Percentiles rank a stretch among this genome's conserved stretches.
Conservation (phyloP, 1,284 basidiomycete genomes). For the Cutaneotrichosporon sp. region DNA sequence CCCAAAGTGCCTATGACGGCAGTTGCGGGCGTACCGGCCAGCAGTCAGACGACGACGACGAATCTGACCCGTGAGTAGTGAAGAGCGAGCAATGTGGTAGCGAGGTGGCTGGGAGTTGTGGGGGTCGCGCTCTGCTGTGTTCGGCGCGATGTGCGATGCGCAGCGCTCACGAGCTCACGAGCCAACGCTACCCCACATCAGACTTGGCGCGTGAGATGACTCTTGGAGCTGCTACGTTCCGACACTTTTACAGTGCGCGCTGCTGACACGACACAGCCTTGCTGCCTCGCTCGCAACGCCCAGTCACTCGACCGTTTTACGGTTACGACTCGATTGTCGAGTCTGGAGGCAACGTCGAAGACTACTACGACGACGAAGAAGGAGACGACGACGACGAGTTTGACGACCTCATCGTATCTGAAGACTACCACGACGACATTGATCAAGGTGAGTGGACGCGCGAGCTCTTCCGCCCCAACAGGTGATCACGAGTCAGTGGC, state of each 20-base stretch:
- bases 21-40: slow-evolving; percentile 15
- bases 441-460: slow-evolving; percentile 13
- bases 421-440: slow-evolving; percentile 9
- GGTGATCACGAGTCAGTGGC: too few species aligned
- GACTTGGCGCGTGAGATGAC: too few species aligned
- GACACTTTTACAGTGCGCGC: neutral
- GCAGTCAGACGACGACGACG: slow-evolving; percentile 18
- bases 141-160: too few species aligned
- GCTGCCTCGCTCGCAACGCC: slow-evolving; percentile 9
- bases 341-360: slow-evolving; percentile 18
- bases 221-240: too few species aligned
- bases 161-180: too few species aligned
- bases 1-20: slow-evolving; percentile 18
- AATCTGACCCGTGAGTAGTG: slow-evolving; percentile 19
- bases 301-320: slow-evolving; percentile 20
- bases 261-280: neutral
- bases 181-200: too few species aligned
- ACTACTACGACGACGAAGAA: slow-evolving; percentile 17
- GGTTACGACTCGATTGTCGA: slow-evolving; percentile 19
- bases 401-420: slow-evolving; percentile 1
- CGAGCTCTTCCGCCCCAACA: too few species aligned
- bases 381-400: slow-evolving; percentile 26
- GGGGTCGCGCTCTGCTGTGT: too few species aligned
- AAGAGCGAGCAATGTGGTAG: too few species aligned
- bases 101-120: too few species aligned